Evolutionary conservation across 2,329 filamentous ascomycete genomes (phyloP), one percentile per base, ranked within the genome.

Genomic region (Rutstroemia sp.): DNA sequence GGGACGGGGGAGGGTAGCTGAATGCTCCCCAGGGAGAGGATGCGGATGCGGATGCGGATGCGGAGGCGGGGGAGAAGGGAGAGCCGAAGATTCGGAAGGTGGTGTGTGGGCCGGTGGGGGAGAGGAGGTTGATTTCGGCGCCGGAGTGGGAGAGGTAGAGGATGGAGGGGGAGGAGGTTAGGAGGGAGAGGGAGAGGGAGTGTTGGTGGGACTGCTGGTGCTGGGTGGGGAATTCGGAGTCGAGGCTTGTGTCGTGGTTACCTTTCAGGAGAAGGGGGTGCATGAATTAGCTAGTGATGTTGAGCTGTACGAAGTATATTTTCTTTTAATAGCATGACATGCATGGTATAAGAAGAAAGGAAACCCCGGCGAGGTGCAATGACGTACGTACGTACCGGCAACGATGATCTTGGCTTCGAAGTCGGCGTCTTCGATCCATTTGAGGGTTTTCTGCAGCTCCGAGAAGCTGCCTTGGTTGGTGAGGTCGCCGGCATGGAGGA

Each of bases 401-500:
- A 90, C 72, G 41, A 90, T 78, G 61, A 90, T 81, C 67, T 88
- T 90, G 64, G 77, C 77, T 64, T 88, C 83, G 57, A 88, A 90
- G 50, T 83, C 76, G 3, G 83, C 77, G 53, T 77, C 78, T 61
- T 87, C 81, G 7, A 91, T 74, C 87, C 87, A 92, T 19, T 75
- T 71, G 0, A 87, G 74, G 0, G 81, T 78, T 64, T 79, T 85
- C 50, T 79, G 77, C 18, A 90, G 73, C 71, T 85, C 81, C 6
- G 73, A 74, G 61, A 74, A 74, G 61, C 74, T 85, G 16, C 88
- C 88, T 66, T 87, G 82, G 67, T 90, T 90, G 3, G 87, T 89
- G 62, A 92, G 71, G 67, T 92, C 88, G 6, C 88, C 87, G 1
- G 87, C 87, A 66, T 90, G 87, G 50, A 91, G 83, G 37, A 92